Evolutionary conservation across 148 eudicot species (phyloP).

Genomic region (Fagopyrum tataricum): DNA sequence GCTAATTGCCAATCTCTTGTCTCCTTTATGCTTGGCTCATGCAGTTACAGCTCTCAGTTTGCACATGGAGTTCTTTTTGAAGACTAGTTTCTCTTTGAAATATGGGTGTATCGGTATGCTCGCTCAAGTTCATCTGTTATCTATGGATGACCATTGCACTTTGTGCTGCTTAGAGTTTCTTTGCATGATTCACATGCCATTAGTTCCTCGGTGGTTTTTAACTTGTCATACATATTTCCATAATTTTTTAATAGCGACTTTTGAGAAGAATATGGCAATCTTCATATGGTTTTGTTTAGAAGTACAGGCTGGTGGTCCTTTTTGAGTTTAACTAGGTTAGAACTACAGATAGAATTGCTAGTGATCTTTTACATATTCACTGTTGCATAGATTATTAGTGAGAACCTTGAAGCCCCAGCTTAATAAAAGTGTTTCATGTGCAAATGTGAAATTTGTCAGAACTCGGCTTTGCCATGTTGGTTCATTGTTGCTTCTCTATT

Average conservation of each 20-base stretch:
- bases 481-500: background rate
- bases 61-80: slow-evolving; percentile 27
- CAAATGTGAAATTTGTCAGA: no score
- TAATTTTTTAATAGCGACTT: background rate
- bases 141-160: slow-evolving; percentile 11
- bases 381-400: background rate
- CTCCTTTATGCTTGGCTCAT: slow-evolving; percentile 23
- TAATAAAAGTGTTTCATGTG: background rate
- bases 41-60: slow-evolving; percentile 23
- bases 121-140: slow-evolving; percentile 20
- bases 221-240: background rate
- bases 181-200: slow-evolving; percentile 8
- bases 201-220: background rate
- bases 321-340: background rate
- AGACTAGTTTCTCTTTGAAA: slow-evolving; percentile 23
- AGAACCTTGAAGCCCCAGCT: background rate
- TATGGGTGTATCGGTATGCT: slow-evolving; percentile 29
- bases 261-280: background rate
- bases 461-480: background rate
- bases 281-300: background rate
- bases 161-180: slow-evolving; percentile 5
- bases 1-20: slow-evolving; percentile 21
- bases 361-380: background rate
- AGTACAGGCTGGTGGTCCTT: background rate
- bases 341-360: background rate